These are phyloP conservation scores for Lasiodiplodia hormozganensis DNA, from an alignment of 2,329 filamentous ascomycete species.

Conservation along the genomic window DNA sequence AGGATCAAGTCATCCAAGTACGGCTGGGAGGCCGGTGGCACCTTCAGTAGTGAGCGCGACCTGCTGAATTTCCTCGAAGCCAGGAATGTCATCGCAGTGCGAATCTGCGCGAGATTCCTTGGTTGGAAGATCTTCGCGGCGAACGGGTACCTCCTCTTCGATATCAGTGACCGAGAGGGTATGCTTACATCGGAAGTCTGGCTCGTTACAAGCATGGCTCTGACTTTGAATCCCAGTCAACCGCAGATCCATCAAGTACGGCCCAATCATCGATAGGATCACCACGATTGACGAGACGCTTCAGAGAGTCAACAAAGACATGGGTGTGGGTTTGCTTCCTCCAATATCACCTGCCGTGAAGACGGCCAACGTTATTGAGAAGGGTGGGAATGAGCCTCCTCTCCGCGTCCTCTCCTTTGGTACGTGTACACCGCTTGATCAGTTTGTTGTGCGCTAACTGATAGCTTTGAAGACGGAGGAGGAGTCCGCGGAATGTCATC, in stretches of 20 bases:
- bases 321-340: not conserved
- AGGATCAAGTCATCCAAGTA: not conserved
- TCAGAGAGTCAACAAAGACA: not conserved
- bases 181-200: not conserved
- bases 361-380: not conserved
- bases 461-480: conserved; percentile 2
- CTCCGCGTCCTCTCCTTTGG: not conserved
- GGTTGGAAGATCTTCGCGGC: not conserved
- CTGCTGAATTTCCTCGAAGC: not conserved
- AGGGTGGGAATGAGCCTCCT: not conserved
- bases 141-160: not conserved
- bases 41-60: not conserved
- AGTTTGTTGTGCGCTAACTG: not conserved
- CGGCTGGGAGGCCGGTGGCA: not conserved
- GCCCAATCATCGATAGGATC: not conserved
- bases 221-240: too few species aligned
- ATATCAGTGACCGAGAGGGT: not conserved
- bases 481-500: not conserved
- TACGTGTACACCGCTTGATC: not conserved
- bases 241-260: too few species aligned
- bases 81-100: not conserved
- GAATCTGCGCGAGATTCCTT: not conserved
- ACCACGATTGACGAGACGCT: not conserved
- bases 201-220: not conserved
- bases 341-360: not conserved